These are phyloP conservation scores for Cylindrotheca closterium DNA, from an alignment of 108 stramenopile species.

Conservation along the genomic window DNA sequence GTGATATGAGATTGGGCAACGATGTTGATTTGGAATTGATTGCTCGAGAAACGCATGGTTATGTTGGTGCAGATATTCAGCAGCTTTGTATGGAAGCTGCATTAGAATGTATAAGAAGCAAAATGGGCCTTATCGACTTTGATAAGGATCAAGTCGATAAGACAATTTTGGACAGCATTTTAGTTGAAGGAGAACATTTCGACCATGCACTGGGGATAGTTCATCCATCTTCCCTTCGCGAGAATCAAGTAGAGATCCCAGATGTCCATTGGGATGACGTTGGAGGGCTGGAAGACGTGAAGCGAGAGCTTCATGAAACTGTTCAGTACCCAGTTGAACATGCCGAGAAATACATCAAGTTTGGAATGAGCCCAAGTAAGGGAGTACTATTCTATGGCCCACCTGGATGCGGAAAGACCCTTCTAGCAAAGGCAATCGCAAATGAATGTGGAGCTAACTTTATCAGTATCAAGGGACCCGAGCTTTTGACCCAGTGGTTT, in stretches of 20 bases:
- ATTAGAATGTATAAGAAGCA: slow-evolving; percentile 82
- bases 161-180: slow-evolving; percentile 79
- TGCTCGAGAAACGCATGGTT: slow-evolving; percentile 87
- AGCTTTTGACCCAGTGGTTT: slow-evolving; percentile 96
- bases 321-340: slow-evolving; percentile 98
- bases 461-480: slow-evolving; percentile 96
- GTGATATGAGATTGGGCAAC: slow-evolving; percentile 86
- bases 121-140: slow-evolving; percentile 86
- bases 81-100: slow-evolving; percentile 95
- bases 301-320: slow-evolving; percentile 96
- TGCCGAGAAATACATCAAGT: slow-evolving; percentile 88
- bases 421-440: slow-evolving; percentile 99
- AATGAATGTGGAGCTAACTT: slow-evolving; percentile 98
- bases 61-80: slow-evolving; percentile 94
- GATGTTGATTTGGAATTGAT: slow-evolving; percentile 90
- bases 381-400: slow-evolving; percentile 97
- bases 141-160: slow-evolving; percentile 84
- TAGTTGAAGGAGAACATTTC: slow-evolving; percentile 93
- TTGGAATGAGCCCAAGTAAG: slow-evolving; percentile 91
- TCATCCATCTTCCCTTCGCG: slow-evolving; percentile 91
- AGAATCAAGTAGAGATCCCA: slow-evolving; percentile 92
- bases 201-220: slow-evolving; percentile 87
- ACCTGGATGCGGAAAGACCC: slow-evolving; percentile 92
- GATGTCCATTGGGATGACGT: slow-evolving; percentile 99
- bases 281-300: slow-evolving; percentile 98